phyloP scores from a whole-genome alignment of 176 grass and related monocot genomes.

The Rhynchospora breviuscula region DNA sequence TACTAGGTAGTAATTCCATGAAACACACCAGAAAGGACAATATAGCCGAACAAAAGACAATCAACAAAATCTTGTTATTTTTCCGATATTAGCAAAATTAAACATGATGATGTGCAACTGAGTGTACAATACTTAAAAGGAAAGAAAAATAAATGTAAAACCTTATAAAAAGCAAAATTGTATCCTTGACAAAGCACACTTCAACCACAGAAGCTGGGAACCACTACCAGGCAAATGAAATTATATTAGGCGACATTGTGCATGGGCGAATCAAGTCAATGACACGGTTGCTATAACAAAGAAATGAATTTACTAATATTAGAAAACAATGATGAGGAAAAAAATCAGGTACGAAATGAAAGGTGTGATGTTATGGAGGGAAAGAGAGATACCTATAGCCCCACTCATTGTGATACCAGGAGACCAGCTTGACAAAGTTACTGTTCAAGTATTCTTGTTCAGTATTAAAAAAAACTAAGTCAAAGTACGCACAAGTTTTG shows the following conservation, averaged over 20 bases:
- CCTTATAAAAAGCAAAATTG: not conserved
- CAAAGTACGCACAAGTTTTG: too few relatives aligned
- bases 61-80: not conserved
- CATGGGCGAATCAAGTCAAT: slow-evolving; percentile 76
- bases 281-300: slow-evolving; percentile 47
- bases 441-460: slow-evolving; percentile 81
- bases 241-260: slow-evolving; percentile 41
- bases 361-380: not conserved
- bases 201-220: not conserved
- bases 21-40: not conserved
- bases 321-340: not conserved
- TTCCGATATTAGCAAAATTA: not conserved
- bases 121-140: not conserved
- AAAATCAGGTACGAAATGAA: not conserved
- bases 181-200: not conserved
- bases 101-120: not conserved
- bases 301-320: not conserved
- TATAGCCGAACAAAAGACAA: not conserved
- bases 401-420: slow-evolving; percentile 89
- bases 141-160: not conserved
- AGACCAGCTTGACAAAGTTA: slow-evolving; percentile 56
- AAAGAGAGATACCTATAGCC: slow-evolving; percentile 51
- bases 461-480: slow-evolving; percentile 49
- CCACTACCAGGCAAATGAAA: not conserved
- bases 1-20: not conserved